Base-by-base conservation (phyloP, 345 rosid genomes). In the Arabidopsis arenosa region DNA sequence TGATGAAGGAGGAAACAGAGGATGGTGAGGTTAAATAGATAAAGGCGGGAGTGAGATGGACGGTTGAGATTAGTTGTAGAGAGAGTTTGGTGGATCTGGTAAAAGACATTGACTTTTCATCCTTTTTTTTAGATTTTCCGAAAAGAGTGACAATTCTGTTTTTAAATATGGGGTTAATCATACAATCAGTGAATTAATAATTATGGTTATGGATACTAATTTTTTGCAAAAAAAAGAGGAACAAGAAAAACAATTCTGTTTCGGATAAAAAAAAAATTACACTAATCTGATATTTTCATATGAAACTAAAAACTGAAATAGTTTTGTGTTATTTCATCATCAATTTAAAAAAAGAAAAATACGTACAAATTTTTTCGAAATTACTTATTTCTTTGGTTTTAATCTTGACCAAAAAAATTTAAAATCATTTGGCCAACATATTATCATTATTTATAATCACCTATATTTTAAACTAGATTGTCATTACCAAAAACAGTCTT, bases 21-120 rank as follows among this genome's bases (percentile, higher is more conserved):
- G 36, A 48, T 48, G 66, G 72, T 1, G 5, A 21, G 5, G 21
- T 65, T 77, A 64, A 6, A 77, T 72, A 77, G 77, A 60, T 66
- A 9, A 59, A 56, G 18, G 47, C 23, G 72, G 65, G 57, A 65
- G 32, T 77, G 40, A 65, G 77, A 72, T 77, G 40, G 4, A 77
- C 73, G 77, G 68, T 14, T 64, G 14, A 32, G 80, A 77, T 77
- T 45, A 0, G 12, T 64, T 65, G 17, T 36, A 0, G 72, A 77
- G 67, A 77, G 80, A 69, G 80, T 71, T 65, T 77, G 80, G 73
- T 72, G 80, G 77, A 77, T 77, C 80, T 71, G 76, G 76, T 77
- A 12, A 47, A 64, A 55, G 71, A 77, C 43, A 40, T 48, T 0
- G 80, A 77, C 77, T 72, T 77, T 72, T 32, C 54, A 72, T 48